phyloP scores from a whole-genome alignment of 1,139 yeast species.

The Spencermartinsiella ligniputridi region DNA sequence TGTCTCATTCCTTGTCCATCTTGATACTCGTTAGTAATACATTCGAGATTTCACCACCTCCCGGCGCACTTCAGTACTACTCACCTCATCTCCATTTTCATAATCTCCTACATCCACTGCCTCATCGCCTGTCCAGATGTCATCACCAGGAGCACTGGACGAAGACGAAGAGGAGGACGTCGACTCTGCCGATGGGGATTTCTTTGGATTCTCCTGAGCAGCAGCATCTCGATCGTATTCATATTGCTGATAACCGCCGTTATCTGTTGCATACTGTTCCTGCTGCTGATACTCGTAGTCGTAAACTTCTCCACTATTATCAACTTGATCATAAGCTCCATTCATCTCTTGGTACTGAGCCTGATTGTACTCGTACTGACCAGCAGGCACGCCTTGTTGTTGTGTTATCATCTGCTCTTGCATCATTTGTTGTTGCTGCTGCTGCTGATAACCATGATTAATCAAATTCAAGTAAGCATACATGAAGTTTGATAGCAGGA shows the following conservation, averaged over 20 bases:
- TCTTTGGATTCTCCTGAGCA: slow-evolving; percentile 11
- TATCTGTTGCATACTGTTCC: slow-evolving; percentile 6
- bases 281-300: slow-evolving; percentile 6
- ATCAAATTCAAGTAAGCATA: slow-evolving; percentile 92
- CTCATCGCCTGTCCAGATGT: slow-evolving; percentile 27
- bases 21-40: slow-evolving; percentile 14
- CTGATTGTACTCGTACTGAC: slow-evolving; percentile 1
- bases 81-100: slow-evolving; percentile 4
- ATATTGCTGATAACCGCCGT: slow-evolving; percentile 2
- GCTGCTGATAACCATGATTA: slow-evolving; percentile 56
- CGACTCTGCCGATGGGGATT: slow-evolving; percentile 21
- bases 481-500: slow-evolving; percentile 90
- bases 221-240: slow-evolving; percentile 5
- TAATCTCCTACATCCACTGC: slow-evolving; percentile 8
- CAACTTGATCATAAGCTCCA: slow-evolving; percentile 7
- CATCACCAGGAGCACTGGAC: slow-evolving; percentile 24
- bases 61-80: not conserved
- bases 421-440: slow-evolving; percentile 26
- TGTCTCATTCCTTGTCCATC: slow-evolving; percentile 7
- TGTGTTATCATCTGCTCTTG: slow-evolving; percentile 21
- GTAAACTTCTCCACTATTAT: not conserved
- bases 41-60: slow-evolving; percentile 2
- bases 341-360: not conserved
- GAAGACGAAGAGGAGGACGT: slow-evolving; percentile 27
- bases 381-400: slow-evolving; percentile 13